phyloP scores from a whole-genome alignment of 768 basidiomycete genomes.

The Russula earlei region DNA sequence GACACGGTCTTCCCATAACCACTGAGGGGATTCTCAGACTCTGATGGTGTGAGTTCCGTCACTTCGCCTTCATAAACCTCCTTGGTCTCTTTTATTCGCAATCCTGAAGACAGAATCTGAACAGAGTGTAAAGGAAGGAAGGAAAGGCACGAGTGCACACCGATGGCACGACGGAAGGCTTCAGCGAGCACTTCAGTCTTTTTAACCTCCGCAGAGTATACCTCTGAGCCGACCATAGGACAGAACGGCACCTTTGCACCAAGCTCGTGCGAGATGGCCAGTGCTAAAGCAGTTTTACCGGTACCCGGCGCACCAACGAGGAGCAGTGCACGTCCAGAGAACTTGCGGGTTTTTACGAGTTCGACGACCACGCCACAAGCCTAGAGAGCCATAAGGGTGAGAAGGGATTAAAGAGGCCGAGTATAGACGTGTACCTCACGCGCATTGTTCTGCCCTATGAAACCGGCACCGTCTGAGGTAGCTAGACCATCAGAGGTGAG shows the following conservation, averaged over 20 bases:
- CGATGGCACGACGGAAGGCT: conserved; percentile 89
- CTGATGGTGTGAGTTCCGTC: conserved; percentile 91
- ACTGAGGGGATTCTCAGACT: conserved; percentile 93
- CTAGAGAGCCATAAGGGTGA: conserved; percentile 30
- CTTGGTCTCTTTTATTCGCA: conserved; percentile 98
- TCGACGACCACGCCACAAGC: conserved; percentile 88
- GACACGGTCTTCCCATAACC: conserved; percentile 98
- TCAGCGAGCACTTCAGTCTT: conserved; percentile 98
- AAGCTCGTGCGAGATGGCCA: conserved; percentile 93
- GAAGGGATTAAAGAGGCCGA: neutral
- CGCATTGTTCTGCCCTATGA: conserved; percentile 83
- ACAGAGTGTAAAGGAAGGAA: neutral
- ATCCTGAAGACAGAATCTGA: conserved; percentile 42
- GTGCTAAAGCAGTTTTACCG: conserved; percentile 92
- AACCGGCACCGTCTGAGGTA: conserved; percentile 63
- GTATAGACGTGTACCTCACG: conserved; percentile 56
- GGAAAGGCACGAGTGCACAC: conserved; percentile 36
- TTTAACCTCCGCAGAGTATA: conserved; percentile 95
- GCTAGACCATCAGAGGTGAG: conserved; percentile 79
- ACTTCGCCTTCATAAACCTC: conserved; percentile 99
- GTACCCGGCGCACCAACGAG: conserved; percentile 96
- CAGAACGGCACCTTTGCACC: conserved; percentile 95
- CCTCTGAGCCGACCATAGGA: conserved; percentile 97
- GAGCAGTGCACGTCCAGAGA: conserved; percentile 86
- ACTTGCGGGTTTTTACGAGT: conserved; percentile 83